These are phyloP conservation scores for Camelina laxa DNA, from an alignment of 345 rosid genomes.

Conservation along the genomic window DNA sequence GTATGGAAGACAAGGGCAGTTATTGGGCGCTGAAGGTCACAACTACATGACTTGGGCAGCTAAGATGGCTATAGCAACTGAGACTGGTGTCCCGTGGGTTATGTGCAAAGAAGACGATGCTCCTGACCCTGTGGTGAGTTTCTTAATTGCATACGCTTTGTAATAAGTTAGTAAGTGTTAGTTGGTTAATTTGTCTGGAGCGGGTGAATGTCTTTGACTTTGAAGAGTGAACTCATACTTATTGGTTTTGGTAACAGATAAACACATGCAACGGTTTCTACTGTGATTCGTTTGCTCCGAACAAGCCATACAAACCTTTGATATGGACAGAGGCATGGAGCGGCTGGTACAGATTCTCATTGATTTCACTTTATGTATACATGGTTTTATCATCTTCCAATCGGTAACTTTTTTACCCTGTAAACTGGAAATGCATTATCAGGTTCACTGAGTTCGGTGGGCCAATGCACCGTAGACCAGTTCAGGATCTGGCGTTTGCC, in stretches of 20 bases:
- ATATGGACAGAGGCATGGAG: slow-evolving; percentile 99
- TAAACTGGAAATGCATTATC: slow-evolving; percentile 15
- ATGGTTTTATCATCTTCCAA: slow-evolving; percentile 28
- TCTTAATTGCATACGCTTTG: not conserved
- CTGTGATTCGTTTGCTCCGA: slow-evolving; percentile 95
- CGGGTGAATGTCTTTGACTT: not conserved
- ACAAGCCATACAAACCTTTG: slow-evolving; percentile 92
- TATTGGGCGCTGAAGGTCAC: slow-evolving; percentile 73
- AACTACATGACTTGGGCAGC: slow-evolving; percentile 98
- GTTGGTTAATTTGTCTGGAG: not conserved
- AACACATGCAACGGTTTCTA: slow-evolving; percentile 99
- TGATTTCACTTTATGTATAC: slow-evolving; percentile 18
- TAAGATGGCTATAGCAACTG: slow-evolving; percentile 82
- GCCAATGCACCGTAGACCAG: slow-evolving; percentile 90
- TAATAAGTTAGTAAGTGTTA: not conserved
- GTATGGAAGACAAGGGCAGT: slow-evolving; percentile 87
- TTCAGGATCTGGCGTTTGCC: slow-evolving; percentile 94
- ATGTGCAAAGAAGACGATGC: slow-evolving; percentile 99
- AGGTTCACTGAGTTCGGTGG: slow-evolving; percentile 99
- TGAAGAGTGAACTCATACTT: slow-evolving; percentile 1
- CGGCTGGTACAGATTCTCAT: slow-evolving; percentile 72
- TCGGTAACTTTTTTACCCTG: slow-evolving; percentile 4
- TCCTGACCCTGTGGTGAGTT: slow-evolving; percentile 94
- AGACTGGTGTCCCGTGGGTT: slow-evolving; percentile 97
- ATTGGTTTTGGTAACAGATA: slow-evolving; percentile 58